Conservation (phyloP, 2,329 filamentous ascomycete genomes). For the Aspergillus fumigatiaffinis region DNA sequence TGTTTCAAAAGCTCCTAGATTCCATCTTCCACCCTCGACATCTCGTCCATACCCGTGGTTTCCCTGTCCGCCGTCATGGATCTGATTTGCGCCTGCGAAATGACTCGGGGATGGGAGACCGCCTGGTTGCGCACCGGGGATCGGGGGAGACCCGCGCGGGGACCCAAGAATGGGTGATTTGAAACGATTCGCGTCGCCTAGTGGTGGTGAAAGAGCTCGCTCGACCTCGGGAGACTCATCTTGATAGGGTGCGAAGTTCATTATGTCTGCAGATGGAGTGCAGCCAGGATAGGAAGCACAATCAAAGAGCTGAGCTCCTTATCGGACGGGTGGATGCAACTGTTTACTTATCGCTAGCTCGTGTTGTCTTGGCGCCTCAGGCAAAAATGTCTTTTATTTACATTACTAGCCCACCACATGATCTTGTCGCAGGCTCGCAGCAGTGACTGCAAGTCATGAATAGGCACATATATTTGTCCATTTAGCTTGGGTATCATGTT, state of each 20-base stretch:
- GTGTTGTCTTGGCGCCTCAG: constrained; percentile 20
- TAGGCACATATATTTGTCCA: constrained; percentile 1
- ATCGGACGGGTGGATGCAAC: constrained; percentile 10
- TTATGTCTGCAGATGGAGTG: constrained; percentile 36
- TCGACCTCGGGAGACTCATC: constrained; percentile 81
- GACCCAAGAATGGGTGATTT: constrained; percentile 54
- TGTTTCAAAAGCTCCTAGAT: constrained; percentile 78
- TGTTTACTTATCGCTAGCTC: constrained; percentile 3
- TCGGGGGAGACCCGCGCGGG: constrained; percentile 49
- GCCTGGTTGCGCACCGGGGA: constrained; percentile 42
- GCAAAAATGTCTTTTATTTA: constrained; percentile 7
- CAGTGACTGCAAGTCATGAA: constrained; percentile 1
- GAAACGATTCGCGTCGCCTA: constrained; percentile 39
- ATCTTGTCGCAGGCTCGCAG: constrained; percentile 1
- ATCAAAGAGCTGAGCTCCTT: constrained; percentile 12
- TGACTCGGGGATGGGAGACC: constrained; percentile 39
- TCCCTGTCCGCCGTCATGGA: constrained; percentile 29
- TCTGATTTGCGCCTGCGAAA: constrained; percentile 31
- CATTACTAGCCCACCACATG: neutral
- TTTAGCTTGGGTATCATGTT: constrained; percentile 16
- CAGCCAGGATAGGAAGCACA: constrained; percentile 2
- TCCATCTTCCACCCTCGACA: constrained; percentile 54
- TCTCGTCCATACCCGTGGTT: constrained; percentile 40
- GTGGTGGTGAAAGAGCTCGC: constrained; percentile 72
- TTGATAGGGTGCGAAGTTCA: constrained; percentile 98